Evolutionary conservation across 2,329 filamentous ascomycete species (phyloP), one percentile per base, ranked within the genome.

Genomic region (Geosmithia flava): DNA sequence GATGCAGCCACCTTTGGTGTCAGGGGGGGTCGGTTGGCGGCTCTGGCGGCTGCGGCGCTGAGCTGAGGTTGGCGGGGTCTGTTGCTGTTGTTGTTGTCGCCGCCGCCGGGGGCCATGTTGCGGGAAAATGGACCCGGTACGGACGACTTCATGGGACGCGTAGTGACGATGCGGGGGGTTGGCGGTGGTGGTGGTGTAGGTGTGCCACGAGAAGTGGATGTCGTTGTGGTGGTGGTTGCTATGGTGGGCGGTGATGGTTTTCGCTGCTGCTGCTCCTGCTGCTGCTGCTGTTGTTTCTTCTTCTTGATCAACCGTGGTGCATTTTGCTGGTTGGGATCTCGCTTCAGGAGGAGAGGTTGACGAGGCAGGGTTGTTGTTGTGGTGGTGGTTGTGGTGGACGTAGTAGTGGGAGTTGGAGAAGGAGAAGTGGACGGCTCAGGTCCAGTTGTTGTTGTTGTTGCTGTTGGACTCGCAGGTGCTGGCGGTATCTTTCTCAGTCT

Each of bases 61-160:
- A 89, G 78, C 50, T 80, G 76, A 47, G 87, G 85, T 68, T 82
- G 82, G 59, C 84, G 74, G 41, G 81, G 78, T 60, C 73, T 72
- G 55, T 72, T 73, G 53, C 68, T 69, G 62, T 62, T 65, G 58
- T 65, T 73, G 53, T 68, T 69, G 62, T 62, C 64, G 58, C 65
- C 66, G 63, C 69, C 68, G 65, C 66, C 68, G 53, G 76, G 71
- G 60, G 76, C 70, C 60, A 70, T 62, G 62, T 20, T 45, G 15
- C 44, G 44, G 30, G 27, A 33, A 16, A 11, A 33, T 20, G 30
- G 16, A 19, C 6, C 33, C 4, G 42, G 30, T 13, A 17, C 29
- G 33, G 47, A 37, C 40, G 44, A 7, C n/a, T 45, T 11, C 29
- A 37, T 27, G 56, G 53, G 50, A 50, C 49, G 47, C 45, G 48